These are phyloP conservation scores for Juncus effusus DNA, from an alignment of 176 grass and related monocot genomes.

Conservation along the genomic window DNA sequence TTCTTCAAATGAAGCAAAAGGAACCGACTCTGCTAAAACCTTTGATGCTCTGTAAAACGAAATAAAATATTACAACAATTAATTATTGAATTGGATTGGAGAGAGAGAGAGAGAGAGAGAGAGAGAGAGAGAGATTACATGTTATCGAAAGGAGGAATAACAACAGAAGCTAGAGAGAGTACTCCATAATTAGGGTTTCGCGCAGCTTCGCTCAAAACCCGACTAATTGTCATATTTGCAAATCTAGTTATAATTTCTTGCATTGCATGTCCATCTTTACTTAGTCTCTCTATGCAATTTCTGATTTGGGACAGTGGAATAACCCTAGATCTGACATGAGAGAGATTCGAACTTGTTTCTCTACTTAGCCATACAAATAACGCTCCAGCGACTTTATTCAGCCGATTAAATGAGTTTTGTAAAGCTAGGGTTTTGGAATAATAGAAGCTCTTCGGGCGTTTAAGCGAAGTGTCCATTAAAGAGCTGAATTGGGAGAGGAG, in stretches of 20 bases:
- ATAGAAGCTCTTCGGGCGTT: constrained; percentile 48
- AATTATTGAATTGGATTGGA: constrained; percentile 15
- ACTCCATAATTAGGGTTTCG: constrained; percentile 38
- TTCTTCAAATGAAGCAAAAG: constrained; percentile 31
- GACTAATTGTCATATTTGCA: constrained; percentile 44
- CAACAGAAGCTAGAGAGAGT: constrained; percentile 53
- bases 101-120: neutral
- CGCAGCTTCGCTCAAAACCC: constrained; percentile 53
- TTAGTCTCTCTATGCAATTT: constrained; percentile 50
- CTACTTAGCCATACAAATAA: constrained; percentile 60
- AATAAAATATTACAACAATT: constrained; percentile 30
- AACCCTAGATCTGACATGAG: constrained; percentile 40
- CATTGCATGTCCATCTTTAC: constrained; percentile 45
- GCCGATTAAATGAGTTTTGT: constrained; percentile 47
- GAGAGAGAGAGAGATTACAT: constrained; percentile 41
- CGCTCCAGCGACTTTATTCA: constrained; percentile 72
- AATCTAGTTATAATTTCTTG: constrained; percentile 52
- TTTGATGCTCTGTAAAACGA: constrained; percentile 59
- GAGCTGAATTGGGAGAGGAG: constrained; percentile 53
- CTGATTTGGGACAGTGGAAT: constrained; percentile 40
- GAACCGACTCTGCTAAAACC: constrained; percentile 55
- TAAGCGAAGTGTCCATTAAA: constrained; percentile 50
- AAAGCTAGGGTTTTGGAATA: constrained; percentile 47
- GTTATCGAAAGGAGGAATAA: constrained; percentile 67
- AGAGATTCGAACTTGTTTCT: constrained; percentile 44